These are phyloP conservation scores for Alternaria hordeiaustralica DNA, from an alignment of 2,329 filamentous ascomycete species.

Conservation along the genomic window DNA sequence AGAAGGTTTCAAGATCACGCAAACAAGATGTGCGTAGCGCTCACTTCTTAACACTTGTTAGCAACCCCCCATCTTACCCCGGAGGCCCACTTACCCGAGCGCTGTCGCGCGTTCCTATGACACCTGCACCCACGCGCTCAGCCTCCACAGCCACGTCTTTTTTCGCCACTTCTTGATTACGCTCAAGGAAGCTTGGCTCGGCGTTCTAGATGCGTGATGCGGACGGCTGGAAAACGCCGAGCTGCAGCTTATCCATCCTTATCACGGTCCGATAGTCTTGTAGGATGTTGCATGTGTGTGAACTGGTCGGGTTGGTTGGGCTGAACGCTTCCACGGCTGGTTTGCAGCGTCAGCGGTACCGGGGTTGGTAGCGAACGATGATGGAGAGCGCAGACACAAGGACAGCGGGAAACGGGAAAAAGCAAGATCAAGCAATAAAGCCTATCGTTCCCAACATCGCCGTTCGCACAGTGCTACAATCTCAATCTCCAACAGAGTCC, in stretches of 20 bases:
- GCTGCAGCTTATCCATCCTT: neutral
- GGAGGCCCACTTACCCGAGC: neutral
- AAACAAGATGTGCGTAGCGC: neutral
- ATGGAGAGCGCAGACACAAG: neutral
- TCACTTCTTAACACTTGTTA: neutral
- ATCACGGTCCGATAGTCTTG: neutral
- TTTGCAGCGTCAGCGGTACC: neutral
- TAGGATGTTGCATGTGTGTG: neutral
- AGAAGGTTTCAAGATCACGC: neutral
- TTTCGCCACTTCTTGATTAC: neutral
- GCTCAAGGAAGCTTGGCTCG: neutral
- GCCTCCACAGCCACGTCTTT: slow-evolving; percentile 24
- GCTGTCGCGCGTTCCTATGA: slow-evolving; percentile 13
- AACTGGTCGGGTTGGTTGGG: neutral
- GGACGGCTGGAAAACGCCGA: neutral
- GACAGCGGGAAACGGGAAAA: neutral
- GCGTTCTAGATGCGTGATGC: neutral
- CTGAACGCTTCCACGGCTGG: neutral
- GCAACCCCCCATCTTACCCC: neutral
- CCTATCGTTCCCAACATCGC: neutral
- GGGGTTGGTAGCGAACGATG: neutral
- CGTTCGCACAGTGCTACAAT: neutral
- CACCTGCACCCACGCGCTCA: slow-evolving; percentile 10
- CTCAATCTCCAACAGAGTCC: neutral
- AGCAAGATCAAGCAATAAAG: neutral